Percentiles rank a stretch among this genome's conserved stretches.
These are phyloP conservation scores for Pichia kluyveri DNA, from an alignment of 805 yeast genomes.

Conservation along the genomic window DNA sequence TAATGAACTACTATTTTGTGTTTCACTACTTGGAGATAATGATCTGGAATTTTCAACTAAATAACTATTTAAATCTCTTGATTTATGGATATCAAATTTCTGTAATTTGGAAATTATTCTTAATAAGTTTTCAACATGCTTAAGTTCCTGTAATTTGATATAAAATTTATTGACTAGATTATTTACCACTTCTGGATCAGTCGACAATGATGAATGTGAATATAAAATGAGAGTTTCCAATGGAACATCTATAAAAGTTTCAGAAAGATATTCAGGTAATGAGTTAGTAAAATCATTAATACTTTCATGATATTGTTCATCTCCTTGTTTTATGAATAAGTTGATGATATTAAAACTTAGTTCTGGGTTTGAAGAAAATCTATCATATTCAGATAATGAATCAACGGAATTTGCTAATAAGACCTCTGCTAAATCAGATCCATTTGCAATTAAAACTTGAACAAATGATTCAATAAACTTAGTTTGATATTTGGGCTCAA, in stretches of 20 bases:
- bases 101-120: conserved; percentile 4
- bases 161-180: conserved; percentile 4
- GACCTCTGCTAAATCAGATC: conserved; percentile 14
- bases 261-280: conserved; percentile 27
- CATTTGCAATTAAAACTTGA: conserved; percentile 10
- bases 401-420: conserved; percentile 20
- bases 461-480: conserved; percentile 19
- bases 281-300: conserved; percentile 27
- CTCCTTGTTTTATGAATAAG: conserved; percentile 18
- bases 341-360: conserved; percentile 23
- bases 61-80: conserved; percentile 6
- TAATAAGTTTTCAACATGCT: conserved; percentile 1
- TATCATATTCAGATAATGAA: conserved; percentile 18
- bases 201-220: conserved; percentile 8
- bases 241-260: conserved; percentile 23
- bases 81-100: conserved; percentile 8
- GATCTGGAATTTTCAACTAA: conserved; percentile 6
- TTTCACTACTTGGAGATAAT: conserved; percentile 3
- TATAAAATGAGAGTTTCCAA: conserved; percentile 26
- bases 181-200: conserved; percentile 1
- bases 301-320: conserved; percentile 14
- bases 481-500: conserved; percentile 6
- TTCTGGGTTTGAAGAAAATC: conserved; percentile 9
- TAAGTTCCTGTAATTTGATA: neutral
- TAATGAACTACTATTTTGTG: conserved; percentile 7